Base-by-base conservation (phyloP, 306 rosid species). In the Sicyos edulis region DNA sequence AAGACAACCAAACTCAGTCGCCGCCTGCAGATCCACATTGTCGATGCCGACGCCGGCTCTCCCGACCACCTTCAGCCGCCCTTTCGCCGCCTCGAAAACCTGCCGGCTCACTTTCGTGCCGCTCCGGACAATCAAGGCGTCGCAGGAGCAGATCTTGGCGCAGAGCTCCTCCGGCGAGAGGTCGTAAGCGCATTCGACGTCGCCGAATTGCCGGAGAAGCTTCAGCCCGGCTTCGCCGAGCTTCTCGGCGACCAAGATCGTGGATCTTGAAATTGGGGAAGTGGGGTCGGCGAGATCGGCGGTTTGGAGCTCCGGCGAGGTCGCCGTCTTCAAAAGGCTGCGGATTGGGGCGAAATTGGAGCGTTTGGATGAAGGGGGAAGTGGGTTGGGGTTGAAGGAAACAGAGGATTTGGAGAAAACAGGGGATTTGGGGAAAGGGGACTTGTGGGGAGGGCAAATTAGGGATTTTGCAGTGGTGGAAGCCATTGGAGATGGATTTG, bases 11-110 rank as follows among this genome's bases (percentile, higher is more conserved):
- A 82, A 88, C 60, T 92, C 96, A 0, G 98, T 92, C 10, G 98
- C 96, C 1, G 98, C 92, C 49, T 86, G 90, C 60, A 92, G 96
- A 87, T 92, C 96, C 59, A 90, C 98, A 74, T 92, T 90, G 81
- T 92, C 98, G 29, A 92, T 92, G 0, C 98, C 96, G 13, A 92
- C 96, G 0, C 98, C 98, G 6, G 98, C 98, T 62, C 96, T 86
- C 2, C 98, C 96, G 15, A 92, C 98, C 7, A 92, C 98, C 82
- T 86, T 90, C 82, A 92, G 72, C 75, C 83, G 83, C 42, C 96
- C 96, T n/a, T 86, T 83, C 0, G 83, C 81, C 0, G 92, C 93
- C 73, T 88, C 90, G 5, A 92, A 87, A 13, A 92, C 90, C 72
- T 82, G 7, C 22, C 96, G 79, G 1, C 59, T 88, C 29, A 92